Base-by-base conservation (phyloP, 805 yeast genomes). In the Ogataea dorogensis region DNA sequence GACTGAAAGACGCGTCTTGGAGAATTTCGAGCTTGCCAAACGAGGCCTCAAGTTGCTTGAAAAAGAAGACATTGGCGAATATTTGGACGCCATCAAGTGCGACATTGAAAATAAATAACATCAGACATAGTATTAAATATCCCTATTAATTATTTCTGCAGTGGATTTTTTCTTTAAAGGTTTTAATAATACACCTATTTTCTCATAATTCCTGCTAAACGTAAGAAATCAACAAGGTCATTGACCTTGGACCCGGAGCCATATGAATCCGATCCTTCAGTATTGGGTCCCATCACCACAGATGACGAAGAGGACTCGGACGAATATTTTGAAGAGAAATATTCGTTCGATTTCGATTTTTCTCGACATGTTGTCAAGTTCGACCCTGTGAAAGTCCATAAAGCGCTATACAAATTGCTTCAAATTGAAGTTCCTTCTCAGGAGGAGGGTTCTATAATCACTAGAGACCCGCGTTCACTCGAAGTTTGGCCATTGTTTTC, bases 361-460 rank as follows among this genome's bases (percentile, higher is more conserved):
- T 27, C 44, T 13, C 36, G 38, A 8, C 42, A 47, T 5, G 46
- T 49, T 5, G 44, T 47, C 28, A 46, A 50, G 1, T 49, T 54
- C 23, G 51, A 54, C 31, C 47, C 62, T 1, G 38, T 42, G 5
- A 58, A 53, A 24, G 41, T 65, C 20, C 71, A 67, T 38, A 20
- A 34, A 17, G 59, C 62, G 0, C 24, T 67, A 2, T 48, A 49
- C 23, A 51, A 49, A 25, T 36, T 61, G 2, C 36, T 64, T 13
- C 48, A 51, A 3, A 39, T 63, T 2, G 28, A 40, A 1, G 38
- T 47, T 1, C 53, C 56, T 2, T 18, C 33, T 2, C 13, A 5
- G 2, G n/a, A n/a, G n/a, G n/a, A n/a, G n/a, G n/a, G n/a, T n/a
- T n/a, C n/a, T n/a, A n/a, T n/a, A n/a, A n/a, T n/a, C n/a, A n/a